Percentiles rank a stretch among this genome's conserved stretches.
Conservation (phyloP, 129 eudicot species). For the Chrysanthemum lavandulifolium region DNA sequence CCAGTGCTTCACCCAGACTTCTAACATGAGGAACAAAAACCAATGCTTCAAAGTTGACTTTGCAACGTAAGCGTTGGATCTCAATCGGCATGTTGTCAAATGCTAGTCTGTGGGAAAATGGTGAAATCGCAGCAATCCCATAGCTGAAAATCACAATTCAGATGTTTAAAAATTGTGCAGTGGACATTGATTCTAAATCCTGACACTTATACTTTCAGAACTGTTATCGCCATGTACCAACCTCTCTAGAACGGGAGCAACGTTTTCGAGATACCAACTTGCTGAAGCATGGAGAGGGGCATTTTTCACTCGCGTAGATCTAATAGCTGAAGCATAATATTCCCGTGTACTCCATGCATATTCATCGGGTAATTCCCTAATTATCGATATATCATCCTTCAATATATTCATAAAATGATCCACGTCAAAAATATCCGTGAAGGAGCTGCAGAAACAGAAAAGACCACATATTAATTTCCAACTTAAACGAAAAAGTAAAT, state of each 20-base stretch:
- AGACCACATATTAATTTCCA: background rate
- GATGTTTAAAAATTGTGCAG: background rate
- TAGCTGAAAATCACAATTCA: slow-evolving; percentile 46
- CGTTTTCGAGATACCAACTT: slow-evolving; percentile 83
- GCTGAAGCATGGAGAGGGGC: slow-evolving; percentile 99
- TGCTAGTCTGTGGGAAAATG: slow-evolving; percentile 92
- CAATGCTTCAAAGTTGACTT: slow-evolving; percentile 89
- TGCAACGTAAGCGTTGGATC: slow-evolving; percentile 89
- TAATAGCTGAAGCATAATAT: slow-evolving; percentile 83
- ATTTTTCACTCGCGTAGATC: slow-evolving; percentile 84
- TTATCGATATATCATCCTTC: slow-evolving; percentile 82
- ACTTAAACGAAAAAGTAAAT: background rate
- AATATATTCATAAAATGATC: slow-evolving; percentile 89
- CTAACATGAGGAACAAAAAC: slow-evolving; percentile 85
- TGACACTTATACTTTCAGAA: background rate
- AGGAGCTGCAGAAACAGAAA: slow-evolving; percentile 52
- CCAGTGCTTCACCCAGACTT: slow-evolving; percentile 90
- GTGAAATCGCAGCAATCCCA: slow-evolving; percentile 94
- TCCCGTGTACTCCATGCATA: slow-evolving; percentile 98
- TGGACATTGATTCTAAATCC: background rate
- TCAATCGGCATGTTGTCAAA: slow-evolving; percentile 92
- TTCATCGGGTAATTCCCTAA: slow-evolving; percentile 82
- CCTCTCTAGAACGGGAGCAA: slow-evolving; percentile 79
- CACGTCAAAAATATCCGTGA: slow-evolving; percentile 88
- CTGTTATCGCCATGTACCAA: slow-evolving; percentile 26